Conservation (phyloP, 164 flowering plant genomes). For the Umbellularia californica region DNA sequence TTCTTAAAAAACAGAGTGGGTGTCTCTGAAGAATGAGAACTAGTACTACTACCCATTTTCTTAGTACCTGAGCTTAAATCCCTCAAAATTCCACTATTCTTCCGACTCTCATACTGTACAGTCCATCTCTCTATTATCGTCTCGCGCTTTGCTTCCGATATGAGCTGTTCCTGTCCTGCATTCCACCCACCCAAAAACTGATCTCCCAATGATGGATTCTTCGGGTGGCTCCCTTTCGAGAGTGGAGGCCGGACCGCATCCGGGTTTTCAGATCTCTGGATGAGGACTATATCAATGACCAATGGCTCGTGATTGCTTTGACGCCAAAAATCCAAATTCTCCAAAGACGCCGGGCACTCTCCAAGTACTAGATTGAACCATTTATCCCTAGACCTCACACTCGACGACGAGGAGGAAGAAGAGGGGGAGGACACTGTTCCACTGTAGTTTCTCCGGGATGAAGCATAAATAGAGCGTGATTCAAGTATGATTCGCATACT, state of each 20-base stretch:
- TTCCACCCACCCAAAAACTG: constrained; percentile 29
- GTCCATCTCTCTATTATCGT: constrained; percentile 90
- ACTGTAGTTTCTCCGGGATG: constrained; percentile 76
- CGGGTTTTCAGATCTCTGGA: constrained; percentile 28
- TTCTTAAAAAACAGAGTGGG: background rate
- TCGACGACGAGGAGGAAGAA: constrained; percentile 71
- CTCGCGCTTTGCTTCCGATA: constrained; percentile 40
- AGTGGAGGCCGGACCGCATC: constrained; percentile 36
- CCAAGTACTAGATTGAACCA: constrained; percentile 88
- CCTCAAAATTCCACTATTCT: constrained; percentile 18
- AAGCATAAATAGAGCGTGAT: constrained; percentile 56
- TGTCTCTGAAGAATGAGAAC: constrained; percentile 28
- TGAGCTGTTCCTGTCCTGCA: constrained; percentile 46
- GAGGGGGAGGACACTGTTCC: constrained; percentile 66
- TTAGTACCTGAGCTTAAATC: constrained; percentile 36
- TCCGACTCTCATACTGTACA: constrained; percentile 70
- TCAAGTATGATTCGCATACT: constrained; percentile 80
- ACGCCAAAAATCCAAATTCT: constrained; percentile 74
- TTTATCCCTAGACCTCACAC: constrained; percentile 72
- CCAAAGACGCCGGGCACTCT: constrained; percentile 78
- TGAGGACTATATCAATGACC: constrained; percentile 75
- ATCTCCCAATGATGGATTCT: constrained; percentile 41
- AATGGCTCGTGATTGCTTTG: constrained; percentile 70
- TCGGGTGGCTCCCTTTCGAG: constrained; percentile 21
- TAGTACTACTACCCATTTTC: constrained; percentile 35